Evolutionary conservation across 495 filamentous ascomycete genomes (phyloP), one percentile per base, ranked within the genome.

Genomic region (Annulohypoxylon nitens): DNA sequence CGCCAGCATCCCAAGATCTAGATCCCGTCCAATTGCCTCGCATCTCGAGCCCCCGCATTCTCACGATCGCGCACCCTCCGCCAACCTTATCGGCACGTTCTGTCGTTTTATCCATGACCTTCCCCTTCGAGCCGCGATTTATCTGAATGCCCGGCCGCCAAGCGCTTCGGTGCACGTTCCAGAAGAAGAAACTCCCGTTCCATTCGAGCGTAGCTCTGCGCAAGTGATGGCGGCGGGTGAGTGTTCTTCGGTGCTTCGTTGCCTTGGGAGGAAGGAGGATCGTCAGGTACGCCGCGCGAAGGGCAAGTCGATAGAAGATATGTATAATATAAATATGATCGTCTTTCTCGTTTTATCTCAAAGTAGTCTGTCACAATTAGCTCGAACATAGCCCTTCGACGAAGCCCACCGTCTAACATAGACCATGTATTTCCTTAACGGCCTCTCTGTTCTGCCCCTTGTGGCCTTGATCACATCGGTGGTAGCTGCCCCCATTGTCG

Each of bases 21-120:
- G 57, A 64, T 25, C 58, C 57, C 26, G 36, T 26, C 20, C 34
- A 63, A 55, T 53, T 36, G 23, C 41, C 48, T 43, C 25, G 12
- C 50, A 7, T 54, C 36, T 61, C 53, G 4, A 37, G 20, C 26
- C 71, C 65, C 66, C 66, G 55, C 51, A 61, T 53, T 55, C 33
- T 57, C 67, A 53, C 36, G 37, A 61, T 64, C 66, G 67, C 57
- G 41, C 67, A 63, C 63, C 61, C 67, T 75, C 67, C 67, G 45
- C 72, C 67, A 70, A 75, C 67, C 59, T 70, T 70, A 75, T 75
- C 72, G 59, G 67, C 72, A 75, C 72, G 67, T 75, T 70, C 57
- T 61, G 47, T 59, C 37, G 30, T 47, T 39, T n/a, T 58, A 67
- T 63, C 67, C 62, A 54, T 37, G 64, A 75, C 72, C 72, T 75